Conservation (phyloP, 192 early-diverging fungal species). For the Chytriomyces sp. region DNA sequence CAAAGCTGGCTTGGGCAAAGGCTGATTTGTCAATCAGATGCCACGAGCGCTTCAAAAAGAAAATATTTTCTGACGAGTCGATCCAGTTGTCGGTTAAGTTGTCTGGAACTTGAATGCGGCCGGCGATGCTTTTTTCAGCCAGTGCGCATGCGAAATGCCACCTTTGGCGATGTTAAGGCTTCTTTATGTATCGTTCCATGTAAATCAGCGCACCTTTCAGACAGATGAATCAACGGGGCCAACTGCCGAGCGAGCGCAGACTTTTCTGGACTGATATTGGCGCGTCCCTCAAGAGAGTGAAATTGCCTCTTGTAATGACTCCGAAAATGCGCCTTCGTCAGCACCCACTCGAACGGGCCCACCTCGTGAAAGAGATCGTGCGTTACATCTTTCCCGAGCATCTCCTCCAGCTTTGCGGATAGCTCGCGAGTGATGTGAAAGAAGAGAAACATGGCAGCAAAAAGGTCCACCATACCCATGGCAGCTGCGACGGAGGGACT, state of each 20-base stretch:
- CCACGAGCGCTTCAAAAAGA: not conserved
- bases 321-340: not conserved
- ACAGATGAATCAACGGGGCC: not conserved
- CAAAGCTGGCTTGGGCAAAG: not conserved
- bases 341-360: not conserved
- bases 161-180: not conserved
- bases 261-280: not conserved
- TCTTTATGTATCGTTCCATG: no score
- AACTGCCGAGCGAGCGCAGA: not conserved
- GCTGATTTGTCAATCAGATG: not conserved
- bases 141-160: not conserved
- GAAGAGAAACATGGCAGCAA: not conserved
- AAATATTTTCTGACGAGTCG: not conserved
- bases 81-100: not conserved
- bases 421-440: not conserved
- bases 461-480: not conserved
- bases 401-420: not conserved
- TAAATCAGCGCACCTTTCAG: not conserved
- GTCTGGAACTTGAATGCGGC: not conserved
- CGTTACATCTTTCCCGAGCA: not conserved
- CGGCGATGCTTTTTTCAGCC: not conserved
- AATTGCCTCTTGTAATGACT: not conserved
- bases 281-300: not conserved
- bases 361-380: not conserved
- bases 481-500: not conserved